Conservation (phyloP, 805 yeast genomes). For the Tetrapisispora nanseiensis region DNA sequence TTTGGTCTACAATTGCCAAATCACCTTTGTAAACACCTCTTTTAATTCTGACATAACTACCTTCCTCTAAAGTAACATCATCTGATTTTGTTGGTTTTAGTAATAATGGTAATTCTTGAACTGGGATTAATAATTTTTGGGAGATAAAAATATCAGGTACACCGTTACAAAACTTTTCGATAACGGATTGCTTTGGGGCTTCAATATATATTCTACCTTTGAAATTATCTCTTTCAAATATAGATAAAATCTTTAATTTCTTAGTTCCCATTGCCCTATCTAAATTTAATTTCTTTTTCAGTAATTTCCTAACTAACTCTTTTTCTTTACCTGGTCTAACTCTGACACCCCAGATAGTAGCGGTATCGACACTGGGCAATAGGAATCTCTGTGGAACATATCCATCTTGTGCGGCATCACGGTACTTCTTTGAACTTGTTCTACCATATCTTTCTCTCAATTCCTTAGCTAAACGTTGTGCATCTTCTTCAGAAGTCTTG, state of each 20-base stretch:
- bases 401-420: conserved; percentile 66
- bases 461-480: conserved; percentile 85
- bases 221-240: conserved; percentile 89
- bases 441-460: conserved; percentile 89
- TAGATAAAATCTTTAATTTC: conserved; percentile 78
- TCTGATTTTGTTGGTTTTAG: conserved; percentile 81
- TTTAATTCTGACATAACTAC: conserved; percentile 82
- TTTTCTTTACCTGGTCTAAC: conserved; percentile 90
- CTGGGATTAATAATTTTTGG: conserved; percentile 82
- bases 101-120: conserved; percentile 88
- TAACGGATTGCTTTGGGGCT: conserved; percentile 89
- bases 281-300: conserved; percentile 73
- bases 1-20: conserved; percentile 83
- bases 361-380: conserved; percentile 93
- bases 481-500: conserved; percentile 85
- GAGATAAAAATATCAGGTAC: conserved; percentile 71
- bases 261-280: conserved; percentile 53
- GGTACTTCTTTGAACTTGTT: conserved; percentile 64
- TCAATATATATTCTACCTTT: conserved; percentile 88
- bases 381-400: conserved; percentile 87
- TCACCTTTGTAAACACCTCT: conserved; percentile 91
- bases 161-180: conserved; percentile 79
- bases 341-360: conserved; percentile 91
- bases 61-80: conserved; percentile 83
- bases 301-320: conserved; percentile 73